Evolutionary conservation across 352 stramenopile genomes (phyloP).

Genomic region (Phytopythium vexans): DNA sequence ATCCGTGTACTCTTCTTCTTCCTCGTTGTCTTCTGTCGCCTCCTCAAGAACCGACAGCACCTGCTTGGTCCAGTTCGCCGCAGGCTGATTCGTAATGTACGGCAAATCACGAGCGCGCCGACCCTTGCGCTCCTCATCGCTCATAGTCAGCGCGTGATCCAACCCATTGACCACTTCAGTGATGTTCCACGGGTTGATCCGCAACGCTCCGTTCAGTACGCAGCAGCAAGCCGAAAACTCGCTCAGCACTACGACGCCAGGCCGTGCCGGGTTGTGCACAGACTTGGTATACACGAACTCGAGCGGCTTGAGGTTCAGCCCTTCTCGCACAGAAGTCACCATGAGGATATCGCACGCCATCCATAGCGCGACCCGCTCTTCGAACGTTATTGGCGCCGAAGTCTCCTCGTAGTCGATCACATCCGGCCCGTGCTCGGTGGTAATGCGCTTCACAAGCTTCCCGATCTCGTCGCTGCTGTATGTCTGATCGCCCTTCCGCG

Average conservation of each 20-base stretch:
- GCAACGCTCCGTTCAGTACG: constrained; percentile 95
- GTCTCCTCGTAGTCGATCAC: constrained; percentile 90
- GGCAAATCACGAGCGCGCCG: constrained; percentile 93
- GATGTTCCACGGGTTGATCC: constrained; percentile 98
- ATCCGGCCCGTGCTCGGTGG: constrained; percentile 51
- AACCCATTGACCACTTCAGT: constrained; percentile 88
- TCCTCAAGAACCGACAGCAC: constrained; percentile 90
- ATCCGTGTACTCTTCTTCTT: constrained; percentile 76
- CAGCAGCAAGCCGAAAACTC: constrained; percentile 96
- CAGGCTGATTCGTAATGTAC: constrained; percentile 93
- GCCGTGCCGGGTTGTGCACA: constrained; percentile 41
- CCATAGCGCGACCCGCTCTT: constrained; percentile 92
- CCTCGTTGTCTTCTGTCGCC: constrained; percentile 60
- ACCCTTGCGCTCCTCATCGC: constrained; percentile 81
- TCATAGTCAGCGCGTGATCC: constrained; percentile 94
- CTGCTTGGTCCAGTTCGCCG: constrained; percentile 95
- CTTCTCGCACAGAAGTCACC: constrained; percentile 94
- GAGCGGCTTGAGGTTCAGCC: constrained; percentile 96
- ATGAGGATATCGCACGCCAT: constrained; percentile 95
- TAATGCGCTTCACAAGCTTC: constrained; percentile 81
- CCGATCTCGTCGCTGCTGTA: constrained; percentile 84
- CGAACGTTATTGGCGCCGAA: constrained; percentile 75
- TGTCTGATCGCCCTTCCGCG: constrained; percentile 89
- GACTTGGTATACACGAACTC: constrained; percentile 93
- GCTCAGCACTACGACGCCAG: constrained; percentile 95